A percentile compares a stretch with the other conserved stretches of the same genome.
phyloP scores from a whole-genome alignment of 2,329 filamentous ascomycete species.

The Alternaria gaisen region DNA sequence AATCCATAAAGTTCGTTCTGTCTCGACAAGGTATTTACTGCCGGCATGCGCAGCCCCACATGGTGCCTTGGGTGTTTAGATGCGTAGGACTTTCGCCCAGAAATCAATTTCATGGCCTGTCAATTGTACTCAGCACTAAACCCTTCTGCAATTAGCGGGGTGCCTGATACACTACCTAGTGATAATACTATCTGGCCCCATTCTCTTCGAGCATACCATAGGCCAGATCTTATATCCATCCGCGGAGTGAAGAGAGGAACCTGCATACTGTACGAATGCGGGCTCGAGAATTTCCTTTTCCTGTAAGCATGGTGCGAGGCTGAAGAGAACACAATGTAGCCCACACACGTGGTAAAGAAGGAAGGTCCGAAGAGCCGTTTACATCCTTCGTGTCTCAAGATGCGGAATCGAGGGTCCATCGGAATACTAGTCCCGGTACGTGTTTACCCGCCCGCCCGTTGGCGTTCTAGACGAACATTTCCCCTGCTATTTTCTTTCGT shows the following conservation, averaged over 20 bases:
- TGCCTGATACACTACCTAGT: not conserved
- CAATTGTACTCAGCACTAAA: not conserved
- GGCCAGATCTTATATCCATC: not conserved
- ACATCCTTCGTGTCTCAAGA: not conserved
- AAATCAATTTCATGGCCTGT: not conserved
- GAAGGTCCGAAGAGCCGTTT: not conserved
- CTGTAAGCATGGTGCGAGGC: not conserved
- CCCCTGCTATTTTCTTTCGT: not conserved
- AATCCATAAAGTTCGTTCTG: not conserved
- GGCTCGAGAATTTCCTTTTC: not conserved
- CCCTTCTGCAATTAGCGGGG: not conserved
- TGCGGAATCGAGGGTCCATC: not conserved
- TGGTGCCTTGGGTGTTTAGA: not conserved
- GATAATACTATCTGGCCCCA: not conserved
- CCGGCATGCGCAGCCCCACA: not conserved
- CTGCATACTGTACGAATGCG: not conserved
- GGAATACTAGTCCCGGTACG: not conserved
- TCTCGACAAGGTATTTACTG: not conserved
- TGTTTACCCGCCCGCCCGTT: not conserved
- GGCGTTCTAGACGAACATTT: not conserved
- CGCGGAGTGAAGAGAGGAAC: not conserved
- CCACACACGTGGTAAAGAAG: not conserved
- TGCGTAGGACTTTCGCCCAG: not conserved
- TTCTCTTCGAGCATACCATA: not conserved
- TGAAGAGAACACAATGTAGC: not conserved